Evolutionary conservation across 2,329 filamentous ascomycete genomes (phyloP), one percentile per base, ranked within the genome.

Genomic region (Pseudogymnoascus sp.): DNA sequence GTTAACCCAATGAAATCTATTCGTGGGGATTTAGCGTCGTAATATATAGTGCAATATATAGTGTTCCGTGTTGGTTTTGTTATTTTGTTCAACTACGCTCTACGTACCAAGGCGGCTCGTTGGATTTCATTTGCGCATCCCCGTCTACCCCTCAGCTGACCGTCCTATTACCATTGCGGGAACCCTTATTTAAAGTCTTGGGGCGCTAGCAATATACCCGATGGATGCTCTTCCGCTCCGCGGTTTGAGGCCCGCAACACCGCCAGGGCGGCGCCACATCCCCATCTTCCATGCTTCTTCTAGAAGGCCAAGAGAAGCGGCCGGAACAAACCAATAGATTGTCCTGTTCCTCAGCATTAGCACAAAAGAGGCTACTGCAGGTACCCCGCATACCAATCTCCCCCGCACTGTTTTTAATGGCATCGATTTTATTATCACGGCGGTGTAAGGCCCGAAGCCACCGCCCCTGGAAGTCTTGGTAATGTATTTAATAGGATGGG

Each of bases 401-500:
- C 60, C 60, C 60, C 34, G 60, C 60, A 61, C 21, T 61, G 31
- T 61, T 61, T 23, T 4, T 6, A 61, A 25, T 37, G 34, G 21
- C 31, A 19, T 10, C 60, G 60, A 61, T n/a, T 61, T 37, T 61
- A 61, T 43, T 39, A 39, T 43, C 60, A 41, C 19, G 34, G 60
- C 60, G 60, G 60, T 61, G 23, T 37, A 61, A 61, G 60, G 60
- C 34, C 60, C 60, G 60, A 39, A 43, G 37, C 60, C 37, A 61
- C 60, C 60, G 60, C 60, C 60, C 25, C 6, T 13, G 25, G 34
- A 39, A 39, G 34, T 39, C 37, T 61, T 37, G 34, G 37, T 25
- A 25, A n/a, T 28, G 37, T 10, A n/a, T 19, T 19, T 61, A 11
- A 10, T 43, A 41, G 23, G 23, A 61, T 25, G 60, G 11, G 6